These are phyloP conservation scores for Sarcodon sp. DNA, from an alignment of 768 basidiomycete species.

Conservation along the genomic window DNA sequence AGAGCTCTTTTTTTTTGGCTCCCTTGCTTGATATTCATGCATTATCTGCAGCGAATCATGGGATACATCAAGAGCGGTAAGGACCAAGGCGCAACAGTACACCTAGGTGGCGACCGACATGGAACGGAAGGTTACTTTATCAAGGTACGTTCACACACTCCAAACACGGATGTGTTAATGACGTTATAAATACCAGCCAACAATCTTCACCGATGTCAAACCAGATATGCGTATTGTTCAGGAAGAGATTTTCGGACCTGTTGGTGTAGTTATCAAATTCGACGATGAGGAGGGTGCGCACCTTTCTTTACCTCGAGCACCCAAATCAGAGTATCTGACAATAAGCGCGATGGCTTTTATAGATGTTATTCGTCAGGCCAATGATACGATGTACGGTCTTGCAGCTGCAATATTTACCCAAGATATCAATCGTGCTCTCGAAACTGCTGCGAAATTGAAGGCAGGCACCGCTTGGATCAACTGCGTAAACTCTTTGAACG, in stretches of 20 bases:
- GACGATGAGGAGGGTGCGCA: slow-evolving; percentile 27
- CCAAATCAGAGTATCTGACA: no score
- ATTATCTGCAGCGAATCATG: slow-evolving; percentile 46
- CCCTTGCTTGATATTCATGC: no score
- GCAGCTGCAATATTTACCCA: slow-evolving; percentile 34
- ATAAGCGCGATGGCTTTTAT: no score
- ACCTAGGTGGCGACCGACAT: slow-evolving; percentile 46
- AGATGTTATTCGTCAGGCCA: slow-evolving; percentile 21
- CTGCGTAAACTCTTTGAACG: not conserved
- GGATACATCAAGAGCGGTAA: slow-evolving; percentile 68
- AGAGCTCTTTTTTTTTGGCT: slow-evolving; percentile 10
- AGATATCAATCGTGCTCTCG: slow-evolving; percentile 28
- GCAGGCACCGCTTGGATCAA: slow-evolving; percentile 25
- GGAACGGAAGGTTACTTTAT: slow-evolving; percentile 61
- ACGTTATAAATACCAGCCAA: slow-evolving; percentile 27
- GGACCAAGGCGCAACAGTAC: slow-evolving; percentile 53
- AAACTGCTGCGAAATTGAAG: slow-evolving; percentile 25
- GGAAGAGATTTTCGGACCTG: slow-evolving; percentile 76
- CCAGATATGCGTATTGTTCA: slow-evolving; percentile 64
- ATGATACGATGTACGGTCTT: slow-evolving; percentile 36
- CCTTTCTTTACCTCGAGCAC: no score
- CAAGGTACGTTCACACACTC: slow-evolving; percentile 3
- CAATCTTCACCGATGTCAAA: slow-evolving; percentile 56
- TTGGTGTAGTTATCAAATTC: slow-evolving; percentile 68
- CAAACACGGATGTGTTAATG: not conserved